Evolutionary conservation across 768 basidiomycete genomes (phyloP).

Genomic region (Hypholoma sublateritium): DNA sequence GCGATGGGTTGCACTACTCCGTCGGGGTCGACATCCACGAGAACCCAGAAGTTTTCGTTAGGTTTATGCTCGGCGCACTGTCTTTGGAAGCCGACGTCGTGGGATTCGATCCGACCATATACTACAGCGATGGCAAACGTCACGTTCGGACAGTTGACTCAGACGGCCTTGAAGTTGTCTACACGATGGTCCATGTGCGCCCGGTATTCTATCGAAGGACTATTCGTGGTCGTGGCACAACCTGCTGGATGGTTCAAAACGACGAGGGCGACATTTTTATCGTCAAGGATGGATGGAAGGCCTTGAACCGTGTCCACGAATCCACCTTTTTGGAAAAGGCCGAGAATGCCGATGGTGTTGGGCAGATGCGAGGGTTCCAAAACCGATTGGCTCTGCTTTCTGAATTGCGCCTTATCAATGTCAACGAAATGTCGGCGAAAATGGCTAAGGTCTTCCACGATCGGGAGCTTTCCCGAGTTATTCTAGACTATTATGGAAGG

Average conservation of each 20-base stretch:
- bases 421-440: background rate
- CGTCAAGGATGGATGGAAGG: constrained; percentile 13
- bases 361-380: constrained; percentile 5
- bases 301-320: background rate
- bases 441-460: background rate
- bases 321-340: background rate
- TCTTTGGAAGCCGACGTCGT: constrained; percentile 14
- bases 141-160: background rate
- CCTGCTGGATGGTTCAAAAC: constrained; percentile 17
- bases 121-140: constrained; percentile 9
- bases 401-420: background rate
- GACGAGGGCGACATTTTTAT: background rate
- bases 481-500: background rate
- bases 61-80: constrained; percentile 16
- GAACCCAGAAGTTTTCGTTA: constrained; percentile 14
- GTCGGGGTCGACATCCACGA: constrained; percentile 15
- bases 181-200: background rate
- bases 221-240: constrained; percentile 18
- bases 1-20: constrained; percentile 12
- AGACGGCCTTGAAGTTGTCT: background rate
- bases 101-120: constrained; percentile 19
- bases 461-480: background rate
- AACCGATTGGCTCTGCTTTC: background rate
- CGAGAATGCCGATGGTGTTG: background rate
- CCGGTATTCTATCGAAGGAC: constrained; percentile 10